Conservation (phyloP, 1,284 basidiomycete genomes). For the Abortiporus biennis region DNA sequence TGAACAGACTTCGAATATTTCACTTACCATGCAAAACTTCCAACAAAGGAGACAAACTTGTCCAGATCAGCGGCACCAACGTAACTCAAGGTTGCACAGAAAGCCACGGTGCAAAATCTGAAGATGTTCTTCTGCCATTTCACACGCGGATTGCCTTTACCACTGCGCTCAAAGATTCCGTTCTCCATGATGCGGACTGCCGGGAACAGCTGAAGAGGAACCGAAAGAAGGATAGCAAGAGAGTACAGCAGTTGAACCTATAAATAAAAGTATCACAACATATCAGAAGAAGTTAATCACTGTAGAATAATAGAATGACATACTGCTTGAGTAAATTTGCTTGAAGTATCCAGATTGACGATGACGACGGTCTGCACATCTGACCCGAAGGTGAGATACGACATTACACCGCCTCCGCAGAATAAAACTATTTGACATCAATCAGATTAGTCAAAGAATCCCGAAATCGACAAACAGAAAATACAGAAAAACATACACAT, state of each 20-base stretch:
- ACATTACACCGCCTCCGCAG: constrained; percentile 84
- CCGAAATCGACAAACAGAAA: constrained; percentile 1
- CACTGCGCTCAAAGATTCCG: constrained; percentile 88
- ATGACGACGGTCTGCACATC: constrained; percentile 92
- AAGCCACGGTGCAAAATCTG: constrained; percentile 70
- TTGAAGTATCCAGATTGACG: constrained; percentile 85
- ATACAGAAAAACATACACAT: constrained; percentile 40
- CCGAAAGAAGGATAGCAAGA: constrained; percentile 91
- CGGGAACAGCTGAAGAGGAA: constrained; percentile 95
- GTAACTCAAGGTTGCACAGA: constrained; percentile 78
- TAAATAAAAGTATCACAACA: constrained; percentile 1
- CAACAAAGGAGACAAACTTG: constrained; percentile 95
- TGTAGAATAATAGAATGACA: constrained; percentile 16
- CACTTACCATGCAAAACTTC: constrained; percentile 89
- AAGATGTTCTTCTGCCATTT: constrained; percentile 95
- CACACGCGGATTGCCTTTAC: constrained; percentile 63
- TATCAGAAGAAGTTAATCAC: neutral
- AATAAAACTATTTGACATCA: constrained; percentile 58
- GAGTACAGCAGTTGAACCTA: constrained; percentile 83
- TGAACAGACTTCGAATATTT: too few relatives aligned
- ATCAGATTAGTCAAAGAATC: constrained; percentile 10
- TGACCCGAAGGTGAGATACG: constrained; percentile 86
- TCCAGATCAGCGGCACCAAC: constrained; percentile 87
- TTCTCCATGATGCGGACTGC: constrained; percentile 97
- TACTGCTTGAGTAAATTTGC: constrained; percentile 86